phyloP scores from a whole-genome alignment of 1,284 basidiomycete species.

The Ustilago vetiveriae region DNA sequence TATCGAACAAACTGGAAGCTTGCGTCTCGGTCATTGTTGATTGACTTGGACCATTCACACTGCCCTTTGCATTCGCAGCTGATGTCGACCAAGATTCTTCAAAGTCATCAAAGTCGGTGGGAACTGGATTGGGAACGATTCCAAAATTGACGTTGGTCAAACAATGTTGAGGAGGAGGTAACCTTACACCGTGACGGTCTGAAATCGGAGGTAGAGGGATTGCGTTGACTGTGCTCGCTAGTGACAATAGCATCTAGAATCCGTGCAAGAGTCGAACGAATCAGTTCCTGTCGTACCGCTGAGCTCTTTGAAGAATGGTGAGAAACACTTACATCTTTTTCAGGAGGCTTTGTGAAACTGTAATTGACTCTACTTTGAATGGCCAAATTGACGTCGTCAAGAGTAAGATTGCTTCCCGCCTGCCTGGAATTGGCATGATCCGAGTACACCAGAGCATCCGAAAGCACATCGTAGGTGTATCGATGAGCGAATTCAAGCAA shows the following conservation, averaged over 20 bases:
- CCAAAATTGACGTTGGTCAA: conserved; percentile 92
- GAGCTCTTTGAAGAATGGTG: neutral
- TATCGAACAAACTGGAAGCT: conserved; percentile 20
- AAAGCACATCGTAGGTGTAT: conserved; percentile 89
- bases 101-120: conserved; percentile 61
- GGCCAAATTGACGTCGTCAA: conserved; percentile 89
- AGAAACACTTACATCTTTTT: conserved; percentile 83
- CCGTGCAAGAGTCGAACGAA: neutral
- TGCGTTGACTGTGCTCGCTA: conserved; percentile 90
- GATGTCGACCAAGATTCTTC: conserved; percentile 13
- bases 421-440: conserved; percentile 77
- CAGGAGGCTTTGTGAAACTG: conserved; percentile 90
- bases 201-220: conserved; percentile 87
- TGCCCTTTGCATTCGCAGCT: neutral
- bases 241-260: conserved; percentile 81
- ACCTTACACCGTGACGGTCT: conserved; percentile 92
- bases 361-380: conserved; percentile 92
- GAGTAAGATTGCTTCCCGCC: conserved; percentile 70
- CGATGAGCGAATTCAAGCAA: conserved; percentile 94
- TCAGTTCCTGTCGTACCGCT: neutral
- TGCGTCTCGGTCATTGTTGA: conserved; percentile 8
- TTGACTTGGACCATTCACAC: neutral
- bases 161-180: conserved; percentile 83
- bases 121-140: conserved; percentile 85
- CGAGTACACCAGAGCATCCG: conserved; percentile 88